Evolutionary conservation across 2,329 filamentous ascomycete species (phyloP), one percentile per base, ranked within the genome.

Genomic region (Hypoxylon sp.): DNA sequence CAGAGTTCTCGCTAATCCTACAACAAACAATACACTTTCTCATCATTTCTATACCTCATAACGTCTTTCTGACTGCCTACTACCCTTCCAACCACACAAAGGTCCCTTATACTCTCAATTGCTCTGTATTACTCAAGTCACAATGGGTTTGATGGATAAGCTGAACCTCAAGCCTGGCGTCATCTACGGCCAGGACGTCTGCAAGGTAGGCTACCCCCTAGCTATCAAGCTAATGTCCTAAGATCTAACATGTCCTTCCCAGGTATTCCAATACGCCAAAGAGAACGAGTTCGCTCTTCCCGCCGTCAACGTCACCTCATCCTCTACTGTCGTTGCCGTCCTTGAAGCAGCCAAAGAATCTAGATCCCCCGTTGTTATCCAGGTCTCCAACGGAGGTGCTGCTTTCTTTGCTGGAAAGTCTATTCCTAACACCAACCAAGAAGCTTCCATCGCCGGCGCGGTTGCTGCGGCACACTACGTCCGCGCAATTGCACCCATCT

Each of bases 291-390:
- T 93, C 77, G 94, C 94, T 75, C 93, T 97, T 75, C 94, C 93
- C 65, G 93, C 93, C 77, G 89, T 93, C 80, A 97, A 98, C 83
- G 92, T 97, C 78, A 98, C 95, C 74, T 97, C 93, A 42, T 97
- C 92, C 68, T 97, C 93, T 36, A 93, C 91, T 68, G 91, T 89
- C 69, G 91, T 97, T 72, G 89, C 93, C 75, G 84, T 93, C 58
- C 93, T 99, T 74, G 96, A 99, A 87, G 96, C 96, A 79, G 96
- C 96, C 74, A 91, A 93, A 76, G 94, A 98, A 81, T 85, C 89
- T 79, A 97, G 97, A 81, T 87, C 92, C 67, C 96, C 96, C 75
- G 90, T 97, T 82, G 91, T 97, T 82, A 89, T 98, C 73, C 96
- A 98, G 85, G 86, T 92, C 76, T 96, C 92, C 75, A 93, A 98